Conservation (phyloP, 495 filamentous ascomycete species). For the Daldinia loculata region DNA sequence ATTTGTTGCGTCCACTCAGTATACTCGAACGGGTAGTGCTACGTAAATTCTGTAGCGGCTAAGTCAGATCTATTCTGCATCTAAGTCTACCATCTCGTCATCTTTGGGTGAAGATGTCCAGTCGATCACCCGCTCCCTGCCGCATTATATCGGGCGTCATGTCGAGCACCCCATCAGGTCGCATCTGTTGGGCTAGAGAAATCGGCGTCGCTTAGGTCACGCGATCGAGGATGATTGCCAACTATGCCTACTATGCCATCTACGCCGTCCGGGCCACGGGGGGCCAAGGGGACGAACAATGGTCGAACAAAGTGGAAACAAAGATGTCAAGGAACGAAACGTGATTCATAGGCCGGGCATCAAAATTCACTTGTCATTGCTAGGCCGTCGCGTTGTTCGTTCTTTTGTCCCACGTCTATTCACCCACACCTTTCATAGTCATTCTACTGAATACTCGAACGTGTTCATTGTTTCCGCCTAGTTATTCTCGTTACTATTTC, state of each 20-base stretch:
- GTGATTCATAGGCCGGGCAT: constrained; percentile 23
- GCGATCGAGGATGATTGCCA: constrained; percentile 20
- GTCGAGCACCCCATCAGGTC: constrained; percentile 18
- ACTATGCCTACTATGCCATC: constrained; percentile 9
- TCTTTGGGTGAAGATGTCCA: constrained; percentile 37
- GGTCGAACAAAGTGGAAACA: constrained; percentile 41
- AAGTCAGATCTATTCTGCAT: constrained; percentile 24
- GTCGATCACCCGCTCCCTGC: constrained; percentile 32
- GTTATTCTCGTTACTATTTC: constrained; percentile 40
- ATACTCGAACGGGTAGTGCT: constrained; percentile 1
- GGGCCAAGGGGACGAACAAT: constrained; percentile 36
- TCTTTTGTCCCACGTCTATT: constrained; percentile 30
- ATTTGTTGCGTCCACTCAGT: constrained; percentile 18
- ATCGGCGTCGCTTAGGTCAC: constrained; percentile 22
- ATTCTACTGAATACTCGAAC: constrained; percentile 21
- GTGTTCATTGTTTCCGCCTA: constrained; percentile 39
- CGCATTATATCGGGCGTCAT: constrained; percentile 28
- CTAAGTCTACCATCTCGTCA: constrained; percentile 21
- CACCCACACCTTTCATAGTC: constrained; percentile 22
- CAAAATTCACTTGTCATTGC: constrained; percentile 14
- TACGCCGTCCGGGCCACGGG: constrained; percentile 10
- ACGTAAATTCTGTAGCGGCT: constrained; percentile 15
- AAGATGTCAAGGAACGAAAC: constrained; percentile 31
- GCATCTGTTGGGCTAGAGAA: constrained; percentile 43
- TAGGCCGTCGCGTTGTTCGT: constrained; percentile 1